Evolutionary conservation across 768 basidiomycete species (phyloP).

Genomic region (Mycena amicta): DNA sequence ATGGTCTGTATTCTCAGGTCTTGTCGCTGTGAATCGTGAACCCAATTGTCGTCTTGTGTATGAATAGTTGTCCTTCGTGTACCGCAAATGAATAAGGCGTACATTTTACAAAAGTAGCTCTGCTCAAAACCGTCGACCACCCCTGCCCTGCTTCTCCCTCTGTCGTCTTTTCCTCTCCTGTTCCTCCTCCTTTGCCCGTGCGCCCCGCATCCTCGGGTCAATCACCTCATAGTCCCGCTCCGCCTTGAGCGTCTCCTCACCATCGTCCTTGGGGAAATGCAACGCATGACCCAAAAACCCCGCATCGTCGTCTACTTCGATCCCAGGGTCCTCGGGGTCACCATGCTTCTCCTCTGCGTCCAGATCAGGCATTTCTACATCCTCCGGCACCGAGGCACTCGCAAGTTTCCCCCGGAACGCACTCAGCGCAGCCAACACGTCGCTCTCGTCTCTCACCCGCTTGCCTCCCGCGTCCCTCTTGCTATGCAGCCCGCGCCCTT

Average conservation of each 20-base stretch:
- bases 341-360: slow-evolving; percentile 26
- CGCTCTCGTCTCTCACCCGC: slow-evolving; percentile 65
- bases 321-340: slow-evolving; percentile 46
- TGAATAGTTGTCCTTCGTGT: too few relatives aligned
- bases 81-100: too few relatives aligned
- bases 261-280: slow-evolving; percentile 77
- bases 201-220: slow-evolving; percentile 75
- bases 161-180: slow-evolving; percentile 58
- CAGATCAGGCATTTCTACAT: slow-evolving; percentile 18
- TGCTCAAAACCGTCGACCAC: too few relatives aligned
- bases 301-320: slow-evolving; percentile 79
- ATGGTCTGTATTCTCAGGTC: too few relatives aligned
- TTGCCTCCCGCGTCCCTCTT: slow-evolving; percentile 47
- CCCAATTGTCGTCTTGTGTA: too few relatives aligned
- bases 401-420: slow-evolving; percentile 76
- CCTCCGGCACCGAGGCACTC: slow-evolving; percentile 29
- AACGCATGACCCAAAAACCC: slow-evolving; percentile 76
- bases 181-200: slow-evolving; percentile 78
- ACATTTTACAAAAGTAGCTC: too few relatives aligned
- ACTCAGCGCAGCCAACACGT: slow-evolving; percentile 67
- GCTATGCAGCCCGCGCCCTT: slow-evolving; percentile 58
- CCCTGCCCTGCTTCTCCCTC: slow-evolving; percentile 37
- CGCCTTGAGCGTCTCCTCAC: slow-evolving; percentile 74
- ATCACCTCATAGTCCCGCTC: slow-evolving; percentile 90
- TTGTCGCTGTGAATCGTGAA: too few relatives aligned